Percentiles rank a stretch among this genome's conserved stretches.
Conservation (phyloP, 257 asterid genomes). For the Fraxinus cuspidata region DNA sequence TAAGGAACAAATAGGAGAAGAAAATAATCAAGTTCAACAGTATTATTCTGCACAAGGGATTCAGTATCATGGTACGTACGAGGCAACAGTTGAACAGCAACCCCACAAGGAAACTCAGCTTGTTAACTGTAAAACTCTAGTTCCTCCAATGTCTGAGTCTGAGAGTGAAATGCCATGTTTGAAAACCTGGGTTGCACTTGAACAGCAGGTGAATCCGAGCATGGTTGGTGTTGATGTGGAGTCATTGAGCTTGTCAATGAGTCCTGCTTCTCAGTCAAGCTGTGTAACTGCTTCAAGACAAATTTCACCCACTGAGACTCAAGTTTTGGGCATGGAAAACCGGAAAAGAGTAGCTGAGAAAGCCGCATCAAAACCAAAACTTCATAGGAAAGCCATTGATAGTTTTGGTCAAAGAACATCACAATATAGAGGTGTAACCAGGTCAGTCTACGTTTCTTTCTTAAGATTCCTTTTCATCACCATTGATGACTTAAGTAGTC, state of each 20-base stretch:
- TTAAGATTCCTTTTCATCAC: not conserved
- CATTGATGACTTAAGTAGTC: not conserved
- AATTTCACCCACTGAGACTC: conserved; percentile 36
- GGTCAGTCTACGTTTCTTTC: conserved; percentile 27
- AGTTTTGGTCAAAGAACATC: conserved; percentile 63
- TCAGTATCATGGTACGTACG: conserved; percentile 46
- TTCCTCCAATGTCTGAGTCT: conserved; percentile 34
- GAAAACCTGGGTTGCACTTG: conserved; percentile 56
- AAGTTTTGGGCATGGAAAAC: conserved; percentile 39
- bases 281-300: conserved; percentile 62
- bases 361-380: conserved; percentile 37
- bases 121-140: conserved; percentile 25
- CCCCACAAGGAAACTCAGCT: conserved; percentile 23
- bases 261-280: conserved; percentile 85
- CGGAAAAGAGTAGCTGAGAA: conserved; percentile 39
- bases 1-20: conserved; percentile 22
- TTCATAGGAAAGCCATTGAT: conserved; percentile 51
- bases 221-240: conserved; percentile 47
- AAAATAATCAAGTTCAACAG: conserved; percentile 28
- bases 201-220: conserved; percentile 31
- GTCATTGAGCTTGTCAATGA: conserved; percentile 70
- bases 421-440: conserved; percentile 62
- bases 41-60: conserved; percentile 35
- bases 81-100: conserved; percentile 29
- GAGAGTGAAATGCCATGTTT: conserved; percentile 38